A percentile compares a stretch with the other conserved stretches of the same genome.
These are phyloP conservation scores for Naganishia cerealis DNA, from an alignment of 1,284 basidiomycete genomes.

Conservation along the genomic window DNA sequence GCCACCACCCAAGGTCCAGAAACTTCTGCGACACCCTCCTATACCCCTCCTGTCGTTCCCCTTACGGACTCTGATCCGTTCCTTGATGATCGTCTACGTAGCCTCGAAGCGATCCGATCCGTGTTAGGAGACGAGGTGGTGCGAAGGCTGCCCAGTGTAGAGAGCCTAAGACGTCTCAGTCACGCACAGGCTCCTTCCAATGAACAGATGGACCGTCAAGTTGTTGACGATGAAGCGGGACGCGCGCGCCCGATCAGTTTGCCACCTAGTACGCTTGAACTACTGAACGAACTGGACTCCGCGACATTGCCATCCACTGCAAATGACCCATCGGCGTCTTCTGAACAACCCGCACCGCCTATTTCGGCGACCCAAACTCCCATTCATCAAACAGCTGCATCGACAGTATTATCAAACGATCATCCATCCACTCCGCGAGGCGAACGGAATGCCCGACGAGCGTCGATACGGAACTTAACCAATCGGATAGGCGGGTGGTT, in stretches of 20 bases:
- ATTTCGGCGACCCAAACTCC: background rate
- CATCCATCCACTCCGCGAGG: background rate
- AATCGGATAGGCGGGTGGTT: constrained; percentile 24
- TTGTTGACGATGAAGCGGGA: constrained; percentile 5
- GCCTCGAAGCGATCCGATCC: constrained; percentile 41
- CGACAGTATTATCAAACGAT: background rate
- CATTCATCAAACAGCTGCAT: background rate
- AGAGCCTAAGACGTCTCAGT: constrained; percentile 6
- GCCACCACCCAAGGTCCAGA: background rate
- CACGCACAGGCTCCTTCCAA: background rate
- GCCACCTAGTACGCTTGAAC: constrained; percentile 23
- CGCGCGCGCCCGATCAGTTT: background rate
- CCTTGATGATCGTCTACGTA: constrained; percentile 40
- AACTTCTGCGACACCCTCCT: background rate
- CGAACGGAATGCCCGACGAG: constrained; percentile 5
- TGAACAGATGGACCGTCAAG: constrained; percentile 11
- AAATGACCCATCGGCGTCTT: background rate
- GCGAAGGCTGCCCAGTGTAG: constrained; percentile 24
- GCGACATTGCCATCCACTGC: background rate
- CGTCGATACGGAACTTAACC: constrained; percentile 20
- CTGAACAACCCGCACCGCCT: background rate
- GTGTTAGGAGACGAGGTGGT: constrained; percentile 39
- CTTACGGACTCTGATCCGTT: constrained; percentile 40
- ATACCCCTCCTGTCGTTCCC: constrained; percentile 23
- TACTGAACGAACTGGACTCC: constrained; percentile 24